Evolutionary conservation across 768 basidiomycete genomes (phyloP).

Genomic region (Gautieria morchelliformis): DNA sequence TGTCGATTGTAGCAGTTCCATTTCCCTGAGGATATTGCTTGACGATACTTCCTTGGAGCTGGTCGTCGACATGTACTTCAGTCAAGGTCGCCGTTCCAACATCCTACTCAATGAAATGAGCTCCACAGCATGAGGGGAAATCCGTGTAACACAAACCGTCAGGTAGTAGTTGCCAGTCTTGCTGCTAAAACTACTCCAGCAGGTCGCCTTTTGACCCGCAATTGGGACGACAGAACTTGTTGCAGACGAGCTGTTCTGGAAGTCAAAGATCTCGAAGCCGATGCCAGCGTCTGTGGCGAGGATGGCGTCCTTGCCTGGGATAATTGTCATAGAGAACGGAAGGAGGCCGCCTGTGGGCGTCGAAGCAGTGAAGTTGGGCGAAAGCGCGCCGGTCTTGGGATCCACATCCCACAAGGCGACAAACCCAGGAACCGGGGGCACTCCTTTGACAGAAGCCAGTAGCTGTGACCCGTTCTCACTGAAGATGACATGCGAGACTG

Average conservation of each 20-base stretch:
- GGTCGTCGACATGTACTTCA: constrained; percentile 16
- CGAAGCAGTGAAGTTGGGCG: constrained; percentile 8
- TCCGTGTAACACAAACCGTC: constrained; percentile 13
- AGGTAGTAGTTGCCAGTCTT: constrained; percentile 37
- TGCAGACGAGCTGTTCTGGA: constrained; percentile 5
- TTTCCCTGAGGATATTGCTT: constrained; percentile 12
- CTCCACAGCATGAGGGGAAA: not conserved
- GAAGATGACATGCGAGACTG: constrained; percentile 14
- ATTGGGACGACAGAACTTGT: constrained; percentile 16
- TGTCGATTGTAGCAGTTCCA: constrained; percentile 17
- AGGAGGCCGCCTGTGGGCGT: constrained; percentile 11
- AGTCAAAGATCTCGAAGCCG: constrained; percentile 12
- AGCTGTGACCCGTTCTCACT: constrained; percentile 11
- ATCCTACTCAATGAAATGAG: constrained; percentile 15
- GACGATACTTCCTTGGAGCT: constrained; percentile 15
- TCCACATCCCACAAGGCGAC: constrained; percentile 11
- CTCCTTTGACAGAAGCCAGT: constrained; percentile 15
- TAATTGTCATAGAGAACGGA: constrained; percentile 12
- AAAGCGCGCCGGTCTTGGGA: constrained; percentile 10
- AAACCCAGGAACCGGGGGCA: constrained; percentile 11
- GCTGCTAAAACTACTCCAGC: constrained; percentile 34
- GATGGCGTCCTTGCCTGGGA: constrained; percentile 12
- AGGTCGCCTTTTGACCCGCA: constrained; percentile 31
- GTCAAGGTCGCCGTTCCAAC: constrained; percentile 24
- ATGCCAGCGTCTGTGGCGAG: constrained; percentile 12